A percentile compares a stretch with the other conserved stretches of the same genome.
These are phyloP conservation scores for Pulveroboletus sp. DNA, from an alignment of 768 basidiomycete species.

Conservation along the genomic window DNA sequence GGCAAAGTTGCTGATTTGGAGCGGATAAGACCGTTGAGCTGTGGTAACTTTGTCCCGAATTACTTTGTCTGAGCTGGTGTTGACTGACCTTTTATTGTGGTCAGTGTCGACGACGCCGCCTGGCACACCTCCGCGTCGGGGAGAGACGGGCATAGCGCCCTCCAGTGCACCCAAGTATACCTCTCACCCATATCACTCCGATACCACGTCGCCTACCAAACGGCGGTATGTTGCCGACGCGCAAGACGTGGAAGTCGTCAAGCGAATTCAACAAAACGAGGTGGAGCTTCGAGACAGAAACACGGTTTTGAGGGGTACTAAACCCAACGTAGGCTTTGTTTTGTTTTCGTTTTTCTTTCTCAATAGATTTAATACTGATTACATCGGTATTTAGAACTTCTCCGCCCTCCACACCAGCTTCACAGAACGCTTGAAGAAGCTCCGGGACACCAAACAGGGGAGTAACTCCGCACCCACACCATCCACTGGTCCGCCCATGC, in stretches of 20 bases:
- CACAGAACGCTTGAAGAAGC: constrained; percentile 72
- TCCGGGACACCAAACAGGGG: constrained; percentile 61
- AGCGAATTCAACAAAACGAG: constrained; percentile 69
- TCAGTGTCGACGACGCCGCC: constrained; percentile 58
- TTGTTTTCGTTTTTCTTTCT: not conserved
- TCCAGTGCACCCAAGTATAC: constrained; percentile 23
- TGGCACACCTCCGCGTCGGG: constrained; percentile 46
- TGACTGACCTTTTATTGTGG: not conserved
- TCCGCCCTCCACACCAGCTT: constrained; percentile 59
- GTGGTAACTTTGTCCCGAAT: constrained; percentile 11
- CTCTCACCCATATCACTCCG: constrained; percentile 21
- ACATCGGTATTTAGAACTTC: constrained; percentile 60
- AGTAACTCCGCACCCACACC: constrained; percentile 38
- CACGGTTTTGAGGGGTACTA: constrained; percentile 76
- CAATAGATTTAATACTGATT: not conserved
- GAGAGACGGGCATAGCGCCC: constrained; percentile 11
- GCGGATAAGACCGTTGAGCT: constrained; percentile 21
- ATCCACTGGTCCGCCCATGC: constrained; percentile 35
- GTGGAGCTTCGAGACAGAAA: constrained; percentile 81
- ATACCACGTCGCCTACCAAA: constrained; percentile 50
- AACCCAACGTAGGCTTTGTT: constrained; percentile 63
- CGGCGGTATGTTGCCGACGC: constrained; percentile 74
- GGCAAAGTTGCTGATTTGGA: constrained; percentile 37
- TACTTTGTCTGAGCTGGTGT: not conserved
- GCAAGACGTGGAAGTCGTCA: constrained; percentile 79